phyloP scores from a whole-genome alignment of 2,329 filamentous ascomycete species.

The Botryotinia narcissicola region DNA sequence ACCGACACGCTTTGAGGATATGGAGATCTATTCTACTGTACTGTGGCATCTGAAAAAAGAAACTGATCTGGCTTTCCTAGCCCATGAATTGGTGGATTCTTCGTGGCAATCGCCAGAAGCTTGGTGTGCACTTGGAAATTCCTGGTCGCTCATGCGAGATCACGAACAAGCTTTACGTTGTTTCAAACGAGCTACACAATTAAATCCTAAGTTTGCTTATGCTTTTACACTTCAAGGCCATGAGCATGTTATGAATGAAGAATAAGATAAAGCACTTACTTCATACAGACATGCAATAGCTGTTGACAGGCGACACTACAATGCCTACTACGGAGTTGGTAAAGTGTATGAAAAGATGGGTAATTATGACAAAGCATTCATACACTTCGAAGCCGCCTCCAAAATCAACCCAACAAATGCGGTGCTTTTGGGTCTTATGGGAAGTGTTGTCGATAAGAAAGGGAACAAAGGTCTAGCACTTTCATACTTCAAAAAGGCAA shows the following conservation, averaged over 20 bases:
- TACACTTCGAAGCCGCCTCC: conserved; percentile 85
- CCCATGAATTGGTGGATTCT: conserved; percentile 83
- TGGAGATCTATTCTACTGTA: conserved; percentile 98
- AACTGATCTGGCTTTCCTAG: conserved; percentile 85
- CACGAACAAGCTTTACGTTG: conserved; percentile 93
- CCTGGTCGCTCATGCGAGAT: conserved; percentile 86
- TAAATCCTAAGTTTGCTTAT: conserved; percentile 89
- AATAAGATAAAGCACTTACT: conserved; percentile 89
- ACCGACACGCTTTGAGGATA: conserved; percentile 83
- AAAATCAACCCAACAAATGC: conserved; percentile 92
- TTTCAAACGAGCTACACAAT: conserved; percentile 89
- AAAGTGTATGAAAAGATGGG: conserved; percentile 86
- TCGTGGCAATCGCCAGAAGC: conserved; percentile 89
- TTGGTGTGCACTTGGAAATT: conserved; percentile 94
- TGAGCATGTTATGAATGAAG: conserved; percentile 92
- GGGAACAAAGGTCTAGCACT: conserved; percentile 79
- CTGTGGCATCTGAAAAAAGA: conserved; percentile 97
- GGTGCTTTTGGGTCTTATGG: conserved; percentile 89
- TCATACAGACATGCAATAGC: conserved; percentile 84
- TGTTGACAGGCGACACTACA: conserved; percentile 88
- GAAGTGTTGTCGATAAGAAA: conserved; percentile 83
- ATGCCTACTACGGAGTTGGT: conserved; percentile 92
- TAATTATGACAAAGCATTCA: conserved; percentile 85
- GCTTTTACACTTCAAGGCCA: conserved; percentile 95
- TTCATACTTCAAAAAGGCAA: conserved; percentile 81